Base-by-base conservation (phyloP, 805 yeast genomes). In the Lachancea quebecensis region DNA sequence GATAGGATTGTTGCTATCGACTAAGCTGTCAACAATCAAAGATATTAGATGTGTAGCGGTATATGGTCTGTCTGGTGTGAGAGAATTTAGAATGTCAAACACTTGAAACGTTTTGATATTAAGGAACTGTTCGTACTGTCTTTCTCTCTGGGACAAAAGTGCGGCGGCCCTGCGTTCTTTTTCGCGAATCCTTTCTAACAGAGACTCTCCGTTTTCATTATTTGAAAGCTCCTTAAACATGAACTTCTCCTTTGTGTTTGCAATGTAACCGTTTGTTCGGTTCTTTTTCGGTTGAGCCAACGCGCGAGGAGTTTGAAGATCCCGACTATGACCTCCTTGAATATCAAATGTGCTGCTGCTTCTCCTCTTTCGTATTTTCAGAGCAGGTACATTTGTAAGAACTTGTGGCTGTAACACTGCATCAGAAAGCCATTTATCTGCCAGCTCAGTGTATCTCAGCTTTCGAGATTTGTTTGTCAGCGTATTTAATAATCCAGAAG, bases 1-100 rank as follows among this genome's bases (percentile, higher is more conserved):
- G 21, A 62, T 56, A 3, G 67, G 67, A 35, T 62, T 63, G 41
- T 62, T 62, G 42, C 61, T 55, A 41, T 63, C 65, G 36, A 53
- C 56, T 29, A 63, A 50, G 43, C 60, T 54, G 38, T 63, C 67
- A 9, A 59, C 64, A 38, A 62, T 54, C 12, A 63, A 37, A 4
- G 53, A 38, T 25, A 53, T 46, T 11, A 63, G 36, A 37, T 60
- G 52, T 6, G 64, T 59, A 9, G 39, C 50, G 0, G 67, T 63
- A 35, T 63, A 60, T 10, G 67, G 67, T 37, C 46, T 41, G 18
- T 51, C 49, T 46, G 51, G 46, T 4, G 52, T 48, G 21, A 62
- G 37, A 11, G 60, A 52, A 16, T 47, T 44, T 6, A 62, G 45
- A 11, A 63, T 59, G 10, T 57, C 56, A 16, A 54, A 60, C 1